Percentiles rank a stretch among this genome's conserved stretches.
Conservation (phyloP, 2,329 filamentous ascomycete species). For the Cadophora luteo-olivacea region DNA sequence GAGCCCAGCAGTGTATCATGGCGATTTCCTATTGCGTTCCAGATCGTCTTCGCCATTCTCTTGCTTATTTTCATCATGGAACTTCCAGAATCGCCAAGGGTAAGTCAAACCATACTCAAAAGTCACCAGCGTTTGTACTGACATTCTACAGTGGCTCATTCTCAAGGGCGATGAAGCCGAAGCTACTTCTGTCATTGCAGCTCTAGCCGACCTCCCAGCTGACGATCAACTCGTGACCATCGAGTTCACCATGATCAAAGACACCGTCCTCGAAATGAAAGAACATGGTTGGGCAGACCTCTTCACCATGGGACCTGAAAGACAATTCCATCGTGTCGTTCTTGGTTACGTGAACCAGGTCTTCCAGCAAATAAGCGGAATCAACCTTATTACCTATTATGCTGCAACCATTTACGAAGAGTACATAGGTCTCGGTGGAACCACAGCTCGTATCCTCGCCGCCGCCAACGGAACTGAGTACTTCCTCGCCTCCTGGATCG, state of each 20-base stretch:
- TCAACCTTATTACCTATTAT: slow-evolving; percentile 53
- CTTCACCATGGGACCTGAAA: slow-evolving; percentile 57
- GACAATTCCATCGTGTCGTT: slow-evolving; percentile 60
- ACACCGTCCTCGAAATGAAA: slow-evolving; percentile 67
- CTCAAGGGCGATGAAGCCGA: slow-evolving; percentile 52
- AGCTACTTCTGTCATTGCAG: slow-evolving; percentile 52
- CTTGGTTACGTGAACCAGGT: slow-evolving; percentile 57
- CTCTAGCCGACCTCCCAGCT: slow-evolving; percentile 48
- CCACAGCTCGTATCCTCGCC: slow-evolving; percentile 59
- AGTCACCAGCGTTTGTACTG: neutral
- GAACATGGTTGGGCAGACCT: slow-evolving; percentile 48
- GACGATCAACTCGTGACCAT: slow-evolving; percentile 61
- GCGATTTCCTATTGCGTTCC: slow-evolving; percentile 67
- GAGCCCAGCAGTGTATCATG: slow-evolving; percentile 55
- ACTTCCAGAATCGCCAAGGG: slow-evolving; percentile 57
- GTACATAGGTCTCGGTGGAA: slow-evolving; percentile 53
- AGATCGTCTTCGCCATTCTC: slow-evolving; percentile 64
- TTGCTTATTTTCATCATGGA: slow-evolving; percentile 59
- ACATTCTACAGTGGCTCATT: slow-evolving; percentile 48
- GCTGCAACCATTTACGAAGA: slow-evolving; percentile 58
- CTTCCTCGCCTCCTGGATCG: slow-evolving; percentile 49
- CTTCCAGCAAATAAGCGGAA: slow-evolving; percentile 57
- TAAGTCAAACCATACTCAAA: slow-evolving; percentile 12
- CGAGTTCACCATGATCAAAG: slow-evolving; percentile 59
- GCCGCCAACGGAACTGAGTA: slow-evolving; percentile 58